Base-by-base conservation (phyloP, 176 grass and related monocot species). In the Oryza australiensis region DNA sequence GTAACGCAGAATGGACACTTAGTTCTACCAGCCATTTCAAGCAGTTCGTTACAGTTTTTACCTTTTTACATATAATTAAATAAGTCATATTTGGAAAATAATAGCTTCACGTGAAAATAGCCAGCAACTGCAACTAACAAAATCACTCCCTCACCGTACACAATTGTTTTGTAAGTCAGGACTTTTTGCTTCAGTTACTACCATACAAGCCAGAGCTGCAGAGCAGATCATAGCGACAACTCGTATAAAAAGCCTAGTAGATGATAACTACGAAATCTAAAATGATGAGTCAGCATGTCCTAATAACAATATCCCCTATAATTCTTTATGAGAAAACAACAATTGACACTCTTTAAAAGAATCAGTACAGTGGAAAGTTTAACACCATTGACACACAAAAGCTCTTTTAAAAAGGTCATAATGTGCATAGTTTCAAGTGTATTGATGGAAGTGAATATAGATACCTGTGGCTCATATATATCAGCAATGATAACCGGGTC, bases 401-500 rank as follows among this genome's bases (percentile, higher is more conserved):
- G 5, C 14, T 38, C 45, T 34, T 75, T 66, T 22, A 42, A 23
- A n/a, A 38, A 42, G 37, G 57, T 72, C 32, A 57, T 6, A 24
- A 9, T 45, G 20, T 9, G 15, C 9, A 73, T 5, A 66, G n/a
- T 59, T 89, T 82, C 57, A 45, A 66, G 57, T 15, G 46, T 4
- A 77, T 3, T 3, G 8, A 12, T 35, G 63, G 29, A 33, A 23
- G 65, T 41, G 24, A 45, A 70, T 66, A 33, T 74, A 75, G n/a
- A 76, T 85, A 99, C 93, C 91, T 94, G 90, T 85, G 80, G 79
- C 84, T 93, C 89, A 30, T 94, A 95, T 76, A 89, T 86, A 83
- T 99, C 89, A 1, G 89, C 91, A 41, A 99, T 95, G 34, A 86
- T 83, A 59, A 86, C 89, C 43, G 96, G 93, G 85, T 99, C 93